These are phyloP conservation scores for Pilobolus umbonatus DNA, from an alignment of 192 early-diverging fungal genomes.

Conservation along the genomic window DNA sequence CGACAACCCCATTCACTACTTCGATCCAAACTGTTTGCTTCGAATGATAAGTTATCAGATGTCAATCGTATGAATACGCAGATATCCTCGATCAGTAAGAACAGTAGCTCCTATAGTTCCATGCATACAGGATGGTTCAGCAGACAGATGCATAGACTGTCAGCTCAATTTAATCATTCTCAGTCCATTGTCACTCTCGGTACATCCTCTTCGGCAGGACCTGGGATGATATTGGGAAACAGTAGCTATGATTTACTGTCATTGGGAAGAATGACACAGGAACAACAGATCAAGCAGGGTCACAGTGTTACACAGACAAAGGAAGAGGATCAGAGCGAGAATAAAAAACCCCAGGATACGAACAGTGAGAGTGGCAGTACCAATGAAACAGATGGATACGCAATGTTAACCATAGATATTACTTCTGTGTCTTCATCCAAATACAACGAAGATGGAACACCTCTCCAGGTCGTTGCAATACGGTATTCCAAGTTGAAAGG, in stretches of 20 bases:
- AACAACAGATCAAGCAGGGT: constrained; percentile 3
- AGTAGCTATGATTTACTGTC: constrained; percentile 6
- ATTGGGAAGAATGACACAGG: not conserved
- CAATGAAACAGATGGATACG: constrained; percentile 2
- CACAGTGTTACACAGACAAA: not conserved
- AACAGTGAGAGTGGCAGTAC: too few species aligned
- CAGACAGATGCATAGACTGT: not conserved
- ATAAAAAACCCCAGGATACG: too few species aligned
- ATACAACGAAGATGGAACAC: constrained; percentile 5
- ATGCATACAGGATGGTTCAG: not conserved
- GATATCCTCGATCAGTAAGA: not conserved
- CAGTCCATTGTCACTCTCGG: constrained; percentile 1
- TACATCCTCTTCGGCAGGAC: not conserved
- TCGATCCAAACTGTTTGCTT: constrained; percentile 6
- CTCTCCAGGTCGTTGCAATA: constrained; percentile 3
- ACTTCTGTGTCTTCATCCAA: constrained; percentile 4
- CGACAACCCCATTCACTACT: constrained; percentile 1
- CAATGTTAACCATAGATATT: constrained; percentile 16
- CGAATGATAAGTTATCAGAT: constrained; percentile 7
- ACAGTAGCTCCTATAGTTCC: not conserved
- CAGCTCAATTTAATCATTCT: constrained; percentile 5
- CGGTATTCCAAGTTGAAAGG: constrained; percentile 15
- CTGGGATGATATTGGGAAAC: constrained; percentile 5
- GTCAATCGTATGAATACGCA: not conserved
- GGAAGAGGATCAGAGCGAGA: not conserved